Evolutionary conservation across 2,329 filamentous ascomycete genomes (phyloP), one percentile per base, ranked within the genome.

Genomic region (Fusarium nodosum): DNA sequence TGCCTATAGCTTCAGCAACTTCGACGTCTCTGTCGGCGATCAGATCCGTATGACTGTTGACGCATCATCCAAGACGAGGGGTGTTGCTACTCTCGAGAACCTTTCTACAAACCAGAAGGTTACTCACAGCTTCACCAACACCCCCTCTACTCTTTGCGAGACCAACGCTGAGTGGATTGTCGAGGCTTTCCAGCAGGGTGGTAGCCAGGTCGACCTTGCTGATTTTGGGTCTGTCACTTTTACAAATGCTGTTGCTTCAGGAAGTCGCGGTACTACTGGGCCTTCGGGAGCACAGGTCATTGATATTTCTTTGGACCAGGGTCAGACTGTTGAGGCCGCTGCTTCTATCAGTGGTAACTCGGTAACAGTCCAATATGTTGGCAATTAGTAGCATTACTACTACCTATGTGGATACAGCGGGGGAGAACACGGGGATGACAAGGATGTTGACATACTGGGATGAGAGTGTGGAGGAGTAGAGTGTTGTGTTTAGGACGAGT

Each of bases 151-250:
- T 18, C 81, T 89, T 16, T 86, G 83, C 72, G 81, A 86, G 72
- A 83, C 83, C 71, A 88, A 88, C 64, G 87, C 86, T 13, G 87
- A 90, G 74, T 90, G 87, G 87, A 89, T 90, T 69, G 86, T 89
- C 16, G 87, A 89, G 78, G 77, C 76, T n/a, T 79, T 78, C 62
- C 64, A 71, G 56, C 64, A 74, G 51, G 54, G 63, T 3, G 70
- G 63, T 45, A 68, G 68, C 54, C 57, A 59, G 30, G 76, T 79
- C 16, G 65, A 70, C 4, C 72, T 79, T 47, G 77, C 74, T 16
- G 34, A 79, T 67, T 79, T 79, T 55, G 77, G 73, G 4, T 33
- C 45, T 12, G 58, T 61, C 4, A 61, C 58, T 18, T 61, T 61
- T 22, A 61, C 55, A 2, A 24, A 26, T 13, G 58, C 58, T 13